Percentiles rank a stretch among this genome's conserved stretches.
Conservation (phyloP, 129 eudicot species). For the Flaveria trinervia region DNA sequence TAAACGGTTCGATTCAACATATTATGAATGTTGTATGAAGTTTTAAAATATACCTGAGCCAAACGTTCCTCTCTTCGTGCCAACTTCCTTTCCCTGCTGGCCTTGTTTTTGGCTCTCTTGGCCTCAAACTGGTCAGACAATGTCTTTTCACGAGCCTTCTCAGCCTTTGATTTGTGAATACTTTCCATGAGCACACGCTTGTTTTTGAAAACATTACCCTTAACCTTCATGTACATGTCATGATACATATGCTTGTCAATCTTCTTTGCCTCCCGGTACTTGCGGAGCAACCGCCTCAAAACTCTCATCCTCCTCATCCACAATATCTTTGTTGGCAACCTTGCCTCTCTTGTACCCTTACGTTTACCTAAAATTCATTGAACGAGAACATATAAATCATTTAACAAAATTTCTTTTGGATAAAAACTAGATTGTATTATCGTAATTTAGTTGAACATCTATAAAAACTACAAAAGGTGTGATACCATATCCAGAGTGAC, state of each 20-base stretch:
- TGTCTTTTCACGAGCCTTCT: constrained; percentile 96
- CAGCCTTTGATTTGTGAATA: constrained; percentile 96
- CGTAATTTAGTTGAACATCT: not conserved
- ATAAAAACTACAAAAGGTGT: not conserved
- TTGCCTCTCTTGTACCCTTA: constrained; percentile 93
- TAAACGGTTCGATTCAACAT: not conserved
- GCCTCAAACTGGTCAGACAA: constrained; percentile 94
- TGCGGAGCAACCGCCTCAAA: constrained; percentile 77
- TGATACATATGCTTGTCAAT: constrained; percentile 99
- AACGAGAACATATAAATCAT: not conserved
- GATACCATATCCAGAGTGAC: constrained; percentile 92
- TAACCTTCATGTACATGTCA: constrained; percentile 97
- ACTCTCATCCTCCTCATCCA: constrained; percentile 99
- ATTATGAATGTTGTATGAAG: not conserved
- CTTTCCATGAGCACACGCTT: constrained; percentile 96
- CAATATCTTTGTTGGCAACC: constrained; percentile 82
- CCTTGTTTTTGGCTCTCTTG: constrained; percentile 95
- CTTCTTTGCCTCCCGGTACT: constrained; percentile 88
- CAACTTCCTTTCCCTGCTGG: constrained; percentile 86
- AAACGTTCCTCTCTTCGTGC: constrained; percentile 92
- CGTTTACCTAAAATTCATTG: constrained; percentile 63
- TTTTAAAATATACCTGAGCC: constrained; percentile 54
- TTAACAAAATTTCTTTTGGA: not conserved
- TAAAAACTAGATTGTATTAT: not conserved
- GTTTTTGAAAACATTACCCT: constrained; percentile 96